Evolutionary conservation across 208 protist genomes (phyloP), one percentile per base, ranked within the genome.

Genomic region (Naegleria lovaniensis): DNA sequence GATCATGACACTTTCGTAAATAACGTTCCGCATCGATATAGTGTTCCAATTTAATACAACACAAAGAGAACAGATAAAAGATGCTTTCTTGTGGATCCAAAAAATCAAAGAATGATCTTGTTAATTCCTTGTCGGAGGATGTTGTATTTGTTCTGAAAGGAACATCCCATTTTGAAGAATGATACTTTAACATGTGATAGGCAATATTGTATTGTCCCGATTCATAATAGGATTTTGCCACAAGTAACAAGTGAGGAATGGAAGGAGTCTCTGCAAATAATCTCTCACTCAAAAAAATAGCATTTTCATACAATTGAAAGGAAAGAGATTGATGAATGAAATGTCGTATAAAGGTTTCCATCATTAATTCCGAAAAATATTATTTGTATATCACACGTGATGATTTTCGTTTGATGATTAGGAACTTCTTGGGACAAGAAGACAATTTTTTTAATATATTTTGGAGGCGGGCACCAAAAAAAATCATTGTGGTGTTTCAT

Each of bases 231-330:
- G n/a, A n/a, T 67, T 13, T 58, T 2, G 85, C 85, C 3, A 88
- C 5, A 22, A 40, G 6, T 16, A 41, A 40, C 48, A 88, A 67
- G 15, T 36, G 13, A 16, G 13, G 9, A 29, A 67, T 39, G 59
- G 85, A 41, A n/a, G 15, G 40, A 67, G 5, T n/a, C 38, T 67
- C 29, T 19, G 85, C 40, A 88, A 67, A 88, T 15, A 52, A 67
- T 67, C 48, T 59, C 29, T 88, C 85, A 40, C 43, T n/a, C 33
- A 88, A 36, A 39, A 88, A 88, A 39, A 88, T 88, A 5, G 85
- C 85, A 88, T 88, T 88, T 67, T 52, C 22, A 67, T 88, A 33
- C 11, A 88, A 36, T 11, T 88, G 83, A n/a, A 87, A 51, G 3
- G 36, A 33, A 9, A 87, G 29, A 36, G 33, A 41, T 33, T 84